These are phyloP conservation scores for Nepenthes gracilis DNA, from an alignment of 148 eudicot species.

Conservation along the genomic window DNA sequence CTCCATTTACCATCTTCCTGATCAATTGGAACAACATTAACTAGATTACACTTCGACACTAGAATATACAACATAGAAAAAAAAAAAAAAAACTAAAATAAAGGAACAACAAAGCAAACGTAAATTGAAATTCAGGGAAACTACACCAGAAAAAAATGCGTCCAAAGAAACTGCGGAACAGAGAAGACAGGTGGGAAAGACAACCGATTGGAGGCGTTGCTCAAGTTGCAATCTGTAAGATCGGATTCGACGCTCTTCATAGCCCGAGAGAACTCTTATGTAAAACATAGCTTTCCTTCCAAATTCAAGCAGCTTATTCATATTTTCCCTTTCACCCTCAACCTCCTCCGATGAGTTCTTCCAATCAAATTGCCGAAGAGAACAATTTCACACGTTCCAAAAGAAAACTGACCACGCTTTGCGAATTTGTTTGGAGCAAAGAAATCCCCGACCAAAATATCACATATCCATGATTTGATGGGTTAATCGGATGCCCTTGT, in stretches of 20 bases:
- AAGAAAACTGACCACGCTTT: too few species aligned
- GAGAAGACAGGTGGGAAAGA: background rate
- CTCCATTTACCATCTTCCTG: too few species aligned
- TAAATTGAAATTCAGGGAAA: too few species aligned
- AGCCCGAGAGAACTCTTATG: constrained; percentile 78
- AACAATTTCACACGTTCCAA: background rate
- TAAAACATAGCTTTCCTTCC: constrained; percentile 89
- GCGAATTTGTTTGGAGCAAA: too few species aligned
- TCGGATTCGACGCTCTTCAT: constrained; percentile 84
- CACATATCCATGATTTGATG: too few species aligned
- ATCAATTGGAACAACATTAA: too few species aligned
- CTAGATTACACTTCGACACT: too few species aligned
- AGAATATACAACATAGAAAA: too few species aligned
- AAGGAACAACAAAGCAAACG: too few species aligned
- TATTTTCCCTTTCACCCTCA: constrained; percentile 3
- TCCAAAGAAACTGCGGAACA: background rate
- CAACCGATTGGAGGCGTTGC: constrained; percentile 57
- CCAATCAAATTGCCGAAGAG: background rate
- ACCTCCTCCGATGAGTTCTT: background rate
- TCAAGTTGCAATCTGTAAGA: constrained; percentile 65
- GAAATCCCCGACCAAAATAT: too few species aligned
- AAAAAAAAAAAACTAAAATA: too few species aligned
- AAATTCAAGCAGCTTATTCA: constrained; percentile 60
- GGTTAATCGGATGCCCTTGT: too few species aligned
- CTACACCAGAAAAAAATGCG: background rate